phyloP scores from a whole-genome alignment of 306 rosid genomes.

The Malus sieversii region DNA sequence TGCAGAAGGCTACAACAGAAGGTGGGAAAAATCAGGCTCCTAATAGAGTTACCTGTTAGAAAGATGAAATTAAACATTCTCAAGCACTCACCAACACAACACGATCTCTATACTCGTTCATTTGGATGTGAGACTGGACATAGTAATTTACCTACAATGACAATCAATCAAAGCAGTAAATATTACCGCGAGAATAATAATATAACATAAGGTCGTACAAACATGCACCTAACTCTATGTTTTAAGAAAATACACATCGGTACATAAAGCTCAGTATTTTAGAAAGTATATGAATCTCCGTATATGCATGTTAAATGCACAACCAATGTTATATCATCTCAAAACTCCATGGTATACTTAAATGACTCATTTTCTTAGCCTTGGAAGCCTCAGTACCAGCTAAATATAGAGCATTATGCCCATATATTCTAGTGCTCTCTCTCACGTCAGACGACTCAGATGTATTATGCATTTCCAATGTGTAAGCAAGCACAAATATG shows the following conservation, averaged over 20 bases:
- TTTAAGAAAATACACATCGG: not conserved
- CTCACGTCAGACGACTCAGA: not conserved
- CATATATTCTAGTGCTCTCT: not conserved
- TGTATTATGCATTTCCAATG: not conserved
- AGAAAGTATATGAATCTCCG: not conserved
- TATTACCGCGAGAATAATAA: not conserved
- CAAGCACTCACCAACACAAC: slow-evolving; percentile 61
- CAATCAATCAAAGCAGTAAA: not conserved
- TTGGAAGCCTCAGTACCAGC: not conserved
- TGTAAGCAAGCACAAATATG: not conserved
- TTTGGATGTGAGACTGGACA: slow-evolving; percentile 90
- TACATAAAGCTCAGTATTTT: not conserved
- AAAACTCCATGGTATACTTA: not conserved
- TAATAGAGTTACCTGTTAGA: not conserved
- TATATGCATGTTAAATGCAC: not conserved
- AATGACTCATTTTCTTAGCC: not conserved
- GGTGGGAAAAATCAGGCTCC: slow-evolving; percentile 3
- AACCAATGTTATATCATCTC: not conserved
- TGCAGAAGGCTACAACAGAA: slow-evolving; percentile 59
- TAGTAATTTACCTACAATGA: slow-evolving; percentile 67
- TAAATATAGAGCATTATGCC: not conserved
- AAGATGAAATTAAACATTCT: slow-evolving; percentile 4
- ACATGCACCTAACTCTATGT: not conserved
- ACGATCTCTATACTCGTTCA: slow-evolving; percentile 90
- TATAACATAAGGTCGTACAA: not conserved